Evolutionary conservation across 495 filamentous ascomycete species (phyloP), one percentile per base, ranked within the genome.

Genomic region (Evernia prunastri): DNA sequence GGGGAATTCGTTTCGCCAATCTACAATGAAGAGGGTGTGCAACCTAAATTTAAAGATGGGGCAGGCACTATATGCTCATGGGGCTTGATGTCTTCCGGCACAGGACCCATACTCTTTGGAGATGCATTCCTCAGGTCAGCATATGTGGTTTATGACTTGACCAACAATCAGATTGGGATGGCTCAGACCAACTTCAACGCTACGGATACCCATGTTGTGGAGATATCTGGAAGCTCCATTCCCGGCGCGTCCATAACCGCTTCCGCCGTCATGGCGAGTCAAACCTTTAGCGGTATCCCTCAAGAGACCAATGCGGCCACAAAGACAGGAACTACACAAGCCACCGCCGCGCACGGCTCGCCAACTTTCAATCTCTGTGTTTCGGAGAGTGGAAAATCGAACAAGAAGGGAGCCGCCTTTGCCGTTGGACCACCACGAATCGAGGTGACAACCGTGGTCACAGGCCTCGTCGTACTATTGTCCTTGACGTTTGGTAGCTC

Each of bases 81-180:
- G 68, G 89, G 89, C 59, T 81, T 96, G 64, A 75, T 78, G 20
- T 82, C 84, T 20, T 82, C 85, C 12, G 84, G 82, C 15, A 67
- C 74, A 18, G 82, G 82, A 51, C 84, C 84, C 20, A 82, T 81
- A 47, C 86, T 95, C 4, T 76, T 96, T 29, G 92, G 92, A 31
- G 92, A 96, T 70, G 90, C 90, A 0, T 96, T 96, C 78, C 80
- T 96, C n/a, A 81, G 92, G 40, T 87, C 86, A 42, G 91, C 92
- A 0, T 96, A 96, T 69, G 85, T 94, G 10, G 91, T 96, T 6
- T 96, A 91, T 69, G 89, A 96, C 68, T 78, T 96, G 45, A 82
- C 80, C 18, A 93, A 90, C 72, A 89, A 93, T 74, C 79, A 89
- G 75, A 90, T 96, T 65, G 84, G 82, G 25, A 77, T 96, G 58